Percentiles rank a stretch among this genome's conserved stretches.
Conservation (phyloP, 371 early-diverging fungal genomes). For the Capniomyces stellatus region DNA sequence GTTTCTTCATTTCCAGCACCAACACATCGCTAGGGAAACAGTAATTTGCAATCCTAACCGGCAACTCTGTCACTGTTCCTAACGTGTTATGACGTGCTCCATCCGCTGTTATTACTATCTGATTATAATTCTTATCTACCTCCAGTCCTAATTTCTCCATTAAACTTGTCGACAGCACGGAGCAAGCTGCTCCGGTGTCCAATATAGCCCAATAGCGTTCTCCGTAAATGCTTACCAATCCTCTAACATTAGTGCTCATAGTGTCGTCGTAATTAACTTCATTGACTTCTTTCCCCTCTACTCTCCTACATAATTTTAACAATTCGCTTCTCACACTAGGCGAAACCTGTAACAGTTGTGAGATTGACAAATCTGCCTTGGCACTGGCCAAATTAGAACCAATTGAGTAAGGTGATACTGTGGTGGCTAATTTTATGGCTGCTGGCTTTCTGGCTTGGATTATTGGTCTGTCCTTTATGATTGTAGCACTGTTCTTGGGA, state of each 20-base stretch:
- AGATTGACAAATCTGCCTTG: neutral
- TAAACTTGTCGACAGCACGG: neutral
- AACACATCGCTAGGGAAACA: neutral
- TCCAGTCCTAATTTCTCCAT: neutral
- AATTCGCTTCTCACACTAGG: neutral
- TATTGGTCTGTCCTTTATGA: neutral
- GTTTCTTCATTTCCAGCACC: neutral
- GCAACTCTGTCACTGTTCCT: neutral
- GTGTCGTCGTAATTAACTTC: neutral
- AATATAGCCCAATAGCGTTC: neutral
- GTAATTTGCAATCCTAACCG: neutral
- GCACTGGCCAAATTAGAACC: neutral
- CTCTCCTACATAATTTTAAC: neutral
- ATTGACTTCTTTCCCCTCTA: neutral
- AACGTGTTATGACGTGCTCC: neutral
- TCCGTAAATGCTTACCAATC: neutral
- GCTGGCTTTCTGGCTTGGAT: neutral
- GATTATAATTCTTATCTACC: neutral
- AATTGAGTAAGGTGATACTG: neutral
- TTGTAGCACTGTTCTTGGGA: no score
- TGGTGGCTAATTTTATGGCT: neutral
- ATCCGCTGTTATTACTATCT: neutral
- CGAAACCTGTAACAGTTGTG: neutral
- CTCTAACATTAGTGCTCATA: neutral
- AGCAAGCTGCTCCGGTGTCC: neutral